Conservation (phyloP, 805 yeast genomes). For the Cyberlindnera maritima region DNA sequence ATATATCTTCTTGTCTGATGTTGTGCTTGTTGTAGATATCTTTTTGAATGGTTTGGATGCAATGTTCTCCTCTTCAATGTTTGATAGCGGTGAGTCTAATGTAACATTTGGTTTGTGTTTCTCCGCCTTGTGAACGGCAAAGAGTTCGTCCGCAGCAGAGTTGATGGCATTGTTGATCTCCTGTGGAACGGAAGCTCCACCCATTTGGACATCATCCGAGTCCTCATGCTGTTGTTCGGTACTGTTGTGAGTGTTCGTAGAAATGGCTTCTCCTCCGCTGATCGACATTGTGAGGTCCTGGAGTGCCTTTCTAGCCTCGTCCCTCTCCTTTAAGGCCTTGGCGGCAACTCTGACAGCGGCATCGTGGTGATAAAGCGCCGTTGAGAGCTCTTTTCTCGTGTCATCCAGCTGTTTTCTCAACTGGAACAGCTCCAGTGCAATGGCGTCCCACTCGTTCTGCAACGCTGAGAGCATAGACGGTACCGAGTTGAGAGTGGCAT, state of each 20-base stretch:
- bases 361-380: constrained; percentile 80
- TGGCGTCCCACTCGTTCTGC: constrained; percentile 88
- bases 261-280: constrained; percentile 23
- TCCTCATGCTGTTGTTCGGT: neutral
- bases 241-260: neutral
- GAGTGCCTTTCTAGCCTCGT: constrained; percentile 66
- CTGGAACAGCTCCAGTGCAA: constrained; percentile 76
- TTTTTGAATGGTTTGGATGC: constrained; percentile 21
- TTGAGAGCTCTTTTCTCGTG: constrained; percentile 69
- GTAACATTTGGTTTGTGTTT: constrained; percentile 24
- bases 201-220: constrained; percentile 1
- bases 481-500: constrained; percentile 59
- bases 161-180: constrained; percentile 9
- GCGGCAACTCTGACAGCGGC: constrained; percentile 90
- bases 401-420: constrained; percentile 67
- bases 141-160: constrained; percentile 17
- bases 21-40: constrained; percentile 1
- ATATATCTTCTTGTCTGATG: constrained; percentile 6
- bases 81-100: constrained; percentile 9
- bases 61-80: neutral
- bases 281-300: constrained; percentile 48
- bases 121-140: constrained; percentile 21
- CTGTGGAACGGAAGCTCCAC: constrained; percentile 11
- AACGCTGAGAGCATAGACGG: constrained; percentile 74
- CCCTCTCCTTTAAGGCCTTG: constrained; percentile 68